Evolutionary conservation across 441 rosid species (phyloP).

Genomic region (Syzygium syzygioides): DNA sequence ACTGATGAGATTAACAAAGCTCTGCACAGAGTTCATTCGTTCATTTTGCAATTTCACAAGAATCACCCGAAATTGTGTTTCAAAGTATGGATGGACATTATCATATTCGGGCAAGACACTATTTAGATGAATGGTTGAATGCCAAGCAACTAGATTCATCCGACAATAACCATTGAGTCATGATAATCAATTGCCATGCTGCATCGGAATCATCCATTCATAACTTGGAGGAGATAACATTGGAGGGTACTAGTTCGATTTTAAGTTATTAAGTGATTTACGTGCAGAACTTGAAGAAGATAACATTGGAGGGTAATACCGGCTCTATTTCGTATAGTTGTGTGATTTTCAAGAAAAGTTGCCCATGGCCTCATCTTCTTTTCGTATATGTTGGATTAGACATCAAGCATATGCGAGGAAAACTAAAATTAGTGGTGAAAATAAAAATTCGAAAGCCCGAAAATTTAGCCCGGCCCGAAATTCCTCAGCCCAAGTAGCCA

Average conservation of each 20-base stretch:
- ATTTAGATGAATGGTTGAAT: too few relatives aligned
- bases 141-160: too few relatives aligned
- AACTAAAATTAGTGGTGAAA: not conserved
- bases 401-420: not conserved
- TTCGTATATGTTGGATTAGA: too few relatives aligned
- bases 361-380: not conserved
- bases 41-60: too few relatives aligned
- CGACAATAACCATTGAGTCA: not conserved
- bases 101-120: too few relatives aligned
- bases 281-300: not conserved
- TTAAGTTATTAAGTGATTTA: not conserved
- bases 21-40: too few relatives aligned
- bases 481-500: not conserved
- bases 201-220: not conserved
- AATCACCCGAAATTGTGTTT: too few relatives aligned
- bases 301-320: not conserved
- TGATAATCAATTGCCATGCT: not conserved
- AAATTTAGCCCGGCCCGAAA: not conserved
- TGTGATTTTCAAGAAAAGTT: not conserved
- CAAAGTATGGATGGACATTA: too few relatives aligned
- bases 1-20: too few relatives aligned
- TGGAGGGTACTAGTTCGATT: not conserved
- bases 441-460: not conserved
- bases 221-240: not conserved
- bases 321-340: not conserved